Evolutionary conservation across 2,329 filamentous ascomycete species (phyloP).

Genomic region (Orbilia javanica): DNA sequence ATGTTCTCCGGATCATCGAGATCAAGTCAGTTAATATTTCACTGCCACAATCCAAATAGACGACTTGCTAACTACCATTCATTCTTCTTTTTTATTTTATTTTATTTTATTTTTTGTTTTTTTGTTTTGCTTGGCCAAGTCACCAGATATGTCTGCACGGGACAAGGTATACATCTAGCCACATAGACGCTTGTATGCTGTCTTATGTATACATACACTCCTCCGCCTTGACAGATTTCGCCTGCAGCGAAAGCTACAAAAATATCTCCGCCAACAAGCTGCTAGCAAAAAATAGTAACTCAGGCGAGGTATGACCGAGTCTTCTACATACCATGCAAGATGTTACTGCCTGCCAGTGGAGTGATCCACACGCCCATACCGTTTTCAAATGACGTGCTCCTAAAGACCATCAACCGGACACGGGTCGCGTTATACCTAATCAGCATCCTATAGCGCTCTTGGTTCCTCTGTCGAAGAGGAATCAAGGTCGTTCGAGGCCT

Average conservation of each 20-base stretch:
- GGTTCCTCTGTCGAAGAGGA: too few species aligned
- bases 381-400: constrained; percentile 56
- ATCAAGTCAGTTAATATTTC: too few species aligned
- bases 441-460: too few species aligned
- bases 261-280: constrained; percentile 31
- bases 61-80: neutral
- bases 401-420: constrained; percentile 10
- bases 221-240: constrained; percentile 28
- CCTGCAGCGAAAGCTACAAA: constrained; percentile 42
- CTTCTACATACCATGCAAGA: neutral
- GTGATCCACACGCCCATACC: constrained; percentile 48
- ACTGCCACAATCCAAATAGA: constrained; percentile 31
- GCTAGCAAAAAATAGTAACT: constrained; percentile 40
- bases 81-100: neutral
- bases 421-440: constrained; percentile 47
- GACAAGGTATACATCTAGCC: neutral
- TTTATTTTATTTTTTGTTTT: too few species aligned
- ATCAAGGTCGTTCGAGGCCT: constrained; percentile 48
- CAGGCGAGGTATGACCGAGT: constrained; percentile 18
- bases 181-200: too few species aligned
- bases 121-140: too few species aligned
- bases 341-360: constrained; percentile 31
- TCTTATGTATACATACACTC: neutral
- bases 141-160: neutral
- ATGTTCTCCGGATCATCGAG: constrained; percentile 4